These are phyloP conservation scores for Phytophthora aleatoria DNA, from an alignment of 352 stramenopile genomes.

Conservation along the genomic window DNA sequence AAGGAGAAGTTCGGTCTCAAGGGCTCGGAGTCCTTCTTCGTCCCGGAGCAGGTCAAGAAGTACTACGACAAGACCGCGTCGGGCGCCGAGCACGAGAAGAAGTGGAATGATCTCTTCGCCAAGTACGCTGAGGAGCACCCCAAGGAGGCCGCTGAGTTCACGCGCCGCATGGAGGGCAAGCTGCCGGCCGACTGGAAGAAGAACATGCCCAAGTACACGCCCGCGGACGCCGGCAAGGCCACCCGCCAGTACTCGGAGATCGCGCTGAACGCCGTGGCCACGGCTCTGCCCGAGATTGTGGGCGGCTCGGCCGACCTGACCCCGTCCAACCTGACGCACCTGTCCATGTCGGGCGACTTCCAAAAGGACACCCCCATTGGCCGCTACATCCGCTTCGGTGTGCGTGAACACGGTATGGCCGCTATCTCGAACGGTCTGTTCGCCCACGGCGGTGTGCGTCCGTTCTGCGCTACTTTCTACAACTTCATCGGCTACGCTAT, in stretches of 20 bases:
- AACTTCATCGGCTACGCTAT: slow-evolving; percentile 99
- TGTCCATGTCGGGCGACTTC: slow-evolving; percentile 97
- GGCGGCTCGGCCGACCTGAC: slow-evolving; percentile 99
- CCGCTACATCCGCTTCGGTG: slow-evolving; percentile 98
- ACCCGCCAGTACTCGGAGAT: slow-evolving; percentile 96
- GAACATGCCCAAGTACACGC: slow-evolving; percentile 91
- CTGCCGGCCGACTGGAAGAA: slow-evolving; percentile 93
- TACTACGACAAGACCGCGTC: slow-evolving; percentile 88
- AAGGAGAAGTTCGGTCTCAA: slow-evolving; percentile 95
- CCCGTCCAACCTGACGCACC: slow-evolving; percentile 96
- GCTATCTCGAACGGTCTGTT: slow-evolving; percentile 99
- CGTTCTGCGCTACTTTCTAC: slow-evolving; percentile 99
- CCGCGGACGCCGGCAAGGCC: slow-evolving; percentile 89
- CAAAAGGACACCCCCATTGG: slow-evolving; percentile 96
- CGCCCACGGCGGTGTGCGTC: slow-evolving; percentile 96
- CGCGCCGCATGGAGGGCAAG: slow-evolving; percentile 92
- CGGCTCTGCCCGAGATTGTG: slow-evolving; percentile 95
- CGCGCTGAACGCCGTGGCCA: slow-evolving; percentile 94
- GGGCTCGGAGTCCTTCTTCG: slow-evolving; percentile 92
- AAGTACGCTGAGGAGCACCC: slow-evolving; percentile 92
- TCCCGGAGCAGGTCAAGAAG: slow-evolving; percentile 93
- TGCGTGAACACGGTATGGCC: slow-evolving; percentile 99
- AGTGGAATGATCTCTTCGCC: slow-evolving; percentile 93
- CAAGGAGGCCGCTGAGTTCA: slow-evolving; percentile 94
- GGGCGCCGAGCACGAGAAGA: slow-evolving; percentile 75